Evolutionary conservation across 768 basidiomycete genomes (phyloP).

Genomic region (Pisolithus marmoratus): DNA sequence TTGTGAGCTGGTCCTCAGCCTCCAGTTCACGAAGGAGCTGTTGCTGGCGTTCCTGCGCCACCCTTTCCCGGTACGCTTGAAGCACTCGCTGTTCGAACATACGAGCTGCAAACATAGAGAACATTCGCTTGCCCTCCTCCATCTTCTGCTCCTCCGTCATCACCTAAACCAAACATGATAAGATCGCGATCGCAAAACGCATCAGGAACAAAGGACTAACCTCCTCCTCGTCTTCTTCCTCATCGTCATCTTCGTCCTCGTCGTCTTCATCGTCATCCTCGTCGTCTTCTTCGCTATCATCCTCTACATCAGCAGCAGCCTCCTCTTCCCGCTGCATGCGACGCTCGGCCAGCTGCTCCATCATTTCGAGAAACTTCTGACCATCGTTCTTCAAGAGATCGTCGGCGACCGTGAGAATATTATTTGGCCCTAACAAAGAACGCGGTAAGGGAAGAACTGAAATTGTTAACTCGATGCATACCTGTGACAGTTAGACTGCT

Average conservation of each 20-base stretch:
- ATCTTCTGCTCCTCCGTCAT: constrained; percentile 97
- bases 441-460: constrained; percentile 3
- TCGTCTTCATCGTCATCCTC: constrained; percentile 57
- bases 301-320: constrained; percentile 54
- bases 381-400: constrained; percentile 98
- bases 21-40: constrained; percentile 93
- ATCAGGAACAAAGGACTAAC: constrained; percentile 22
- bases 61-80: constrained; percentile 93
- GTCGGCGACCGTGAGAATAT: constrained; percentile 97
- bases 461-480: constrained; percentile 28
- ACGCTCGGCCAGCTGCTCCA: constrained; percentile 96
- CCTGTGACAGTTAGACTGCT: constrained; percentile 80
- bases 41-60: constrained; percentile 91
- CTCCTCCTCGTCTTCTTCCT: constrained; percentile 44
- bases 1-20: constrained; percentile 84
- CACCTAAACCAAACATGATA: constrained; percentile 35
- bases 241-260: constrained; percentile 63
- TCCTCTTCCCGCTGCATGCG: constrained; percentile 88
- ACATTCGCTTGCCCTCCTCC: constrained; percentile 99
- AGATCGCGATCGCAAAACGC: not conserved
- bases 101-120: constrained; percentile 97
- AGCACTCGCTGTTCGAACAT: constrained; percentile 99
- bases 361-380: constrained; percentile 99
- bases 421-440: constrained; percentile 61
- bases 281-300: constrained; percentile 56